A percentile compares a stretch with the other conserved stretches of the same genome.
Evolutionary conservation across 164 flowering plant genomes (phyloP).

Genomic region (Platanus orientalis): DNA sequence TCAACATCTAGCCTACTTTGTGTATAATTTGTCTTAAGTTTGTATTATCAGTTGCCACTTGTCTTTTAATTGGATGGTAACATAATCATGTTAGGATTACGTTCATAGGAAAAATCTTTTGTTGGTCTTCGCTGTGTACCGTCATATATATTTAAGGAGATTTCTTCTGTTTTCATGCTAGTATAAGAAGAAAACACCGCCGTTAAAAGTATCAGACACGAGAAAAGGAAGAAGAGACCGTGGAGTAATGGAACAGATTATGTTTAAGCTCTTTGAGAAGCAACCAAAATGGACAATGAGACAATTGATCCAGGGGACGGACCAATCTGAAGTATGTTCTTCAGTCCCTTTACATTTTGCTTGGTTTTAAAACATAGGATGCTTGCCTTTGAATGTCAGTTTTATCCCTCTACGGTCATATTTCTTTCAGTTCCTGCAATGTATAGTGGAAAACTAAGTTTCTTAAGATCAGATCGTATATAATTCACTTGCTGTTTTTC

Average conservation of each 20-base stretch:
- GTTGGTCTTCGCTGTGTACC: no score
- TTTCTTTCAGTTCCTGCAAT: no score
- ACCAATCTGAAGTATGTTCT: conserved; percentile 84
- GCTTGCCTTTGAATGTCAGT: no score
- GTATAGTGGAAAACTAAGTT: no score
- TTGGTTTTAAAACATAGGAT: background rate
- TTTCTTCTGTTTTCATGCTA: conserved; percentile 22
- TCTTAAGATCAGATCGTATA: no score
- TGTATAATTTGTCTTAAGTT: background rate
- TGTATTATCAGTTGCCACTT: no score
- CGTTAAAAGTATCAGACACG: conserved; percentile 50
- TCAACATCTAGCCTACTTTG: background rate
- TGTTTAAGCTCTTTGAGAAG: conserved; percentile 87
- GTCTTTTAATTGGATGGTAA: no score
- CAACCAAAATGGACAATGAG: conserved; percentile 81
- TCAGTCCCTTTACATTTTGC: background rate
- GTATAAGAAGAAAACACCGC: conserved; percentile 61
- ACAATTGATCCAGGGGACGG: conserved; percentile 69
- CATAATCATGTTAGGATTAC: no score
- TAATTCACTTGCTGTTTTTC: no score
- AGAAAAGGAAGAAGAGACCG: conserved; percentile 83
- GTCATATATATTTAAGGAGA: conserved; percentile 1
- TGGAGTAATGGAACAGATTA: conserved; percentile 70
- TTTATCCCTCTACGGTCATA: background rate
- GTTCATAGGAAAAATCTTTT: no score